phyloP scores from a whole-genome alignment of 225 moss, liverwort and hornwort genomes.

The Bryoerythrophyllum caledonicum region DNA sequence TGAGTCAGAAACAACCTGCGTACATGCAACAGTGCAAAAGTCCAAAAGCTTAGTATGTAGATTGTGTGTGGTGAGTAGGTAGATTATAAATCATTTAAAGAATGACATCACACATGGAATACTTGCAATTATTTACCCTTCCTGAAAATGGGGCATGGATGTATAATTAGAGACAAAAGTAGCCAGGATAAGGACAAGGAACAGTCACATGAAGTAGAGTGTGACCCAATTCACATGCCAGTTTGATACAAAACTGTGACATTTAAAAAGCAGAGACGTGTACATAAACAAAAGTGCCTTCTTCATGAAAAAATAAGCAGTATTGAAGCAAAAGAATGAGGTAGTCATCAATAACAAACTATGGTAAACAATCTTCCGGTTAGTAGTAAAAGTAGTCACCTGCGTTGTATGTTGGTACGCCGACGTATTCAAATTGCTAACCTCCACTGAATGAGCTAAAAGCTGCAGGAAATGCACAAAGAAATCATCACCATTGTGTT shows the following conservation, averaged over 20 bases:
- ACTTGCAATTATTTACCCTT: too few relatives aligned
- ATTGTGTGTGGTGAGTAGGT: too few relatives aligned
- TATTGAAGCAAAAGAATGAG: slow-evolving; percentile 10
- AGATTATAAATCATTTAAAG: too few relatives aligned
- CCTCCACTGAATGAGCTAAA: slow-evolving; percentile 31
- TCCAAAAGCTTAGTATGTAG: not conserved
- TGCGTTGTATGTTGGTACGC: slow-evolving; percentile 28
- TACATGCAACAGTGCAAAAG: not conserved
- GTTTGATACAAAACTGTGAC: not conserved
- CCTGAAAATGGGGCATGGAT: too few relatives aligned
- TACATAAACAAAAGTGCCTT: slow-evolving; percentile 1
- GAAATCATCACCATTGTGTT: slow-evolving; percentile 1
- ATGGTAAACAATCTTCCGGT: not conserved
- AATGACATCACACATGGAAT: too few relatives aligned
- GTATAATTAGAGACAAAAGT: not conserved
- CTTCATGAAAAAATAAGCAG: not conserved
- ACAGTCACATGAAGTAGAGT: slow-evolving; percentile 3
- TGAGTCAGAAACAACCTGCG: slow-evolving; percentile 46
- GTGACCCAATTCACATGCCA: not conserved
- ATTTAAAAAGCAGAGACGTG: not conserved
- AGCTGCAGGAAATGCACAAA: slow-evolving; percentile 32
- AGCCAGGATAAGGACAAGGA: not conserved
- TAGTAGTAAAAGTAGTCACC: slow-evolving; percentile 24
- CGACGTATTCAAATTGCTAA: slow-evolving; percentile 15
- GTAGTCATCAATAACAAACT: slow-evolving; percentile 5